phyloP scores from a whole-genome alignment of 257 asterid species.

The Fraxinus cuspidata region DNA sequence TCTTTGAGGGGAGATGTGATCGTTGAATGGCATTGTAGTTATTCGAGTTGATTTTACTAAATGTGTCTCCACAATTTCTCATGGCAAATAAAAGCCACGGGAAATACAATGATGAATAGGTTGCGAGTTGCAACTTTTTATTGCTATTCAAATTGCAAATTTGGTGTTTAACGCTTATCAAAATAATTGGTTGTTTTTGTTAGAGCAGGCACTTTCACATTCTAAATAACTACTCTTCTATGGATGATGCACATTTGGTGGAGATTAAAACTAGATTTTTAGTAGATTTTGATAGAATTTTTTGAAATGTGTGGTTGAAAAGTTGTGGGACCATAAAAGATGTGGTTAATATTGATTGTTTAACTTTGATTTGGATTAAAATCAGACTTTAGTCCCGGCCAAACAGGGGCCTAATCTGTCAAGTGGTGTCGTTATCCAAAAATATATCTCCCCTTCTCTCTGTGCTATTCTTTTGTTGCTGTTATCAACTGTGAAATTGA shows the following conservation, averaged over 20 bases:
- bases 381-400: no score
- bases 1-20: slow-evolving; percentile 5
- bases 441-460: no score
- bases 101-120: slow-evolving; percentile 1
- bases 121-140: background rate
- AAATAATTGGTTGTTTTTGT: background rate
- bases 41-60: background rate
- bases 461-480: slow-evolving; percentile 11
- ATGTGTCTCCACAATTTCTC: background rate
- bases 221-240: background rate
- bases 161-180: background rate
- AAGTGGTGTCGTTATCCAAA: background rate
- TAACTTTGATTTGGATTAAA: no score
- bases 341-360: no score
- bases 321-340: no score
- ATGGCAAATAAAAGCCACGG: background rate
- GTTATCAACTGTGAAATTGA: background rate
- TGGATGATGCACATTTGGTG: background rate
- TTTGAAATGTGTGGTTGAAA: no score
- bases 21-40: slow-evolving; percentile 1
- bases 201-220: background rate
- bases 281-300: no score
- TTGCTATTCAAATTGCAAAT: background rate
- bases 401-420: background rate
- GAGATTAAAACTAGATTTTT: no score